phyloP scores from a whole-genome alignment of 2,329 filamentous ascomycete species.

The Arthrobotrys megalospora region DNA sequence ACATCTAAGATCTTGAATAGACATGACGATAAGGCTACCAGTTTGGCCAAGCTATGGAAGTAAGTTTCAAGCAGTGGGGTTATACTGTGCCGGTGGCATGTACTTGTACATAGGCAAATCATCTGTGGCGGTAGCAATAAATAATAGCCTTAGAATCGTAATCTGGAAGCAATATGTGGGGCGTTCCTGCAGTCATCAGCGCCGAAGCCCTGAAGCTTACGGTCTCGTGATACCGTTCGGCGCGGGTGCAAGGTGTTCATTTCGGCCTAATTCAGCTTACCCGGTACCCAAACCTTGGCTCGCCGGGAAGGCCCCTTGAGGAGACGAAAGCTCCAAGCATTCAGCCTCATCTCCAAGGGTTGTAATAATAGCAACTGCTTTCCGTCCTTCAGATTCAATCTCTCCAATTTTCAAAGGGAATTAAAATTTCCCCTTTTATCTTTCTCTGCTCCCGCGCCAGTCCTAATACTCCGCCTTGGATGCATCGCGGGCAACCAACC shows the following conservation, averaged over 20 bases:
- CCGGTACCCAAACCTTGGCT: slow-evolving; percentile 57
- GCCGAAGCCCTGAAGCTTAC: slow-evolving; percentile 22
- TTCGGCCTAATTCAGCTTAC: slow-evolving; percentile 51
- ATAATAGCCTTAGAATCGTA: slow-evolving; percentile 27
- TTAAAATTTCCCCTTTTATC: slow-evolving; percentile 32
- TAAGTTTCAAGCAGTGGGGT: slow-evolving; percentile 66
- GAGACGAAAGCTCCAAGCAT: slow-evolving; percentile 38
- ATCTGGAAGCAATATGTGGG: background rate
- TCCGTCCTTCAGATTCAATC: slow-evolving; percentile 4
- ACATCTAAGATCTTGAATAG: slow-evolving; percentile 99
- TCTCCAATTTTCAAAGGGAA: slow-evolving; percentile 40
- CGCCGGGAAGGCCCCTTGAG: slow-evolving; percentile 41
- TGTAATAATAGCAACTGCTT: slow-evolving; percentile 28
- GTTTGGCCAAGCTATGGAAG: slow-evolving; percentile 89
- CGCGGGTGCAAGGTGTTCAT: slow-evolving; percentile 51
- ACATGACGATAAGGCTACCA: slow-evolving; percentile 98
- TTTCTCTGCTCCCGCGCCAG: slow-evolving; percentile 7
- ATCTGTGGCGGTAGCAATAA: slow-evolving; percentile 38
- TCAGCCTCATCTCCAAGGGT: slow-evolving; percentile 56
- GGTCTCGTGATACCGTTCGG: slow-evolving; percentile 30
- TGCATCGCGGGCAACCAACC: slow-evolving; percentile 40
- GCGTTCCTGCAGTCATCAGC: slow-evolving; percentile 9
- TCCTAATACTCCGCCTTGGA: slow-evolving; percentile 31
- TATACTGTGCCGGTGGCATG: slow-evolving; percentile 39
- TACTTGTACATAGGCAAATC: slow-evolving; percentile 57